Evolutionary conservation across 257 asterid species (phyloP), one percentile per base, ranked within the genome.

Genomic region (Jasminum sambac): DNA sequence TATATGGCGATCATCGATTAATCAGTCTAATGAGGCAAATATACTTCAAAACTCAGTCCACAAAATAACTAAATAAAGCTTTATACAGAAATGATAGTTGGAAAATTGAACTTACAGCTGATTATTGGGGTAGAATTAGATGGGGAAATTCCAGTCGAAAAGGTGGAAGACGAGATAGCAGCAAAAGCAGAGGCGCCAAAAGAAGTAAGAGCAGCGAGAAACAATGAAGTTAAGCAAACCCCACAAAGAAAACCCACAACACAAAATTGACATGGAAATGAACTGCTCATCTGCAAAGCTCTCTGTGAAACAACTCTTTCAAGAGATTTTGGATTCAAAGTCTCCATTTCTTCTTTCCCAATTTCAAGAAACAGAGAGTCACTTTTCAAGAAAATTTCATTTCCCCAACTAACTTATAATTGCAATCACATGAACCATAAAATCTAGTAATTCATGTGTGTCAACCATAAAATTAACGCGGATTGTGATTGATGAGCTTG

Each of bases 211-310:
- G 85, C 81, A 81, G 96, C 89, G 50, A 91, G 80, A 80, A 89
- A 84, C 78, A 95, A 79, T 36, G 99, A 85, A 74, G 98, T 74
- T 13, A 95, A 67, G 73, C 99, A 91, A 84, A 95, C 78, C 77
- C 96, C 98, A 81, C 84, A 83, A 0, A 95, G 88, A 52, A 95
- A 91, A 3, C 97, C 98, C 73, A 95, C 74, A 46, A 73, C 96
- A 82, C 98, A 91, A 38, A 89, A 77, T 74, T 84, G 93, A 65
- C 97, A 95, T 38, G 96, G 88, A 77, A 82, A 89, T 59, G 98
- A 91, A 52, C 67, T 88, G 48, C 98, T 82, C 87, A 95, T 81
- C 63, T 83, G 90, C 46, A 89, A 41, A 24, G 95, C 98, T 59
- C 70, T 87, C 78, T 88, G 95, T 25, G 99, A 95, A 81, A 95